Evolutionary conservation across 2,329 filamentous ascomycete species (phyloP).

Genomic region (Monosporascus sp.): DNA sequence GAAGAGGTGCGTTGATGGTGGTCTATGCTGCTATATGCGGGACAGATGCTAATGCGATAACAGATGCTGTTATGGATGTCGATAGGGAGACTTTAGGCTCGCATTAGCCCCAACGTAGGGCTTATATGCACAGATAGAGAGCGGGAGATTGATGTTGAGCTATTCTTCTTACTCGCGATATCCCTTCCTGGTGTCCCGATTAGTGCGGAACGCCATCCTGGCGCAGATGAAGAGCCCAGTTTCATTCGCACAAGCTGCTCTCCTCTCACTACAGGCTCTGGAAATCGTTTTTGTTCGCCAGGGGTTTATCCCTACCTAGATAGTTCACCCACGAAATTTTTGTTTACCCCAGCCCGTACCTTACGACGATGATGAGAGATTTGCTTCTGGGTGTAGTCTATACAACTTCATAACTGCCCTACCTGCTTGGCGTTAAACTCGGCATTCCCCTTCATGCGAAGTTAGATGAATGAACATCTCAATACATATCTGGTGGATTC

Average conservation of each 20-base stretch:
- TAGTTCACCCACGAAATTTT: not conserved
- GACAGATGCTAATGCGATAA: not conserved
- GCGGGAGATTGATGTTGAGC: conserved; percentile 5
- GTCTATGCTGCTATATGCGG: not conserved
- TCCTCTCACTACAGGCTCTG: not conserved
- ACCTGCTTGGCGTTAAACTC: too few relatives aligned
- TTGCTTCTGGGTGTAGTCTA: not conserved
- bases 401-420: too few relatives aligned
- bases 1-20: conserved; percentile 20
- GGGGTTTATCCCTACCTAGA: not conserved
- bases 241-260: not conserved
- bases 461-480: too few relatives aligned
- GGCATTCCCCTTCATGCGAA: too few relatives aligned
- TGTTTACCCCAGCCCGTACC: not conserved
- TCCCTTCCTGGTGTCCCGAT: not conserved
- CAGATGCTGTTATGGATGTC: conserved; percentile 15
- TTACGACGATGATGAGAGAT: not conserved
- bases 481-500: too few relatives aligned
- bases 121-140: conserved; percentile 9
- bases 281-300: not conserved
- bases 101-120: conserved; percentile 15
- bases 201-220: not conserved
- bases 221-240: not conserved
- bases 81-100: conserved; percentile 9
- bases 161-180: not conserved